phyloP scores from a whole-genome alignment of 805 yeast genomes.

The Saturnispora galanensis region DNA sequence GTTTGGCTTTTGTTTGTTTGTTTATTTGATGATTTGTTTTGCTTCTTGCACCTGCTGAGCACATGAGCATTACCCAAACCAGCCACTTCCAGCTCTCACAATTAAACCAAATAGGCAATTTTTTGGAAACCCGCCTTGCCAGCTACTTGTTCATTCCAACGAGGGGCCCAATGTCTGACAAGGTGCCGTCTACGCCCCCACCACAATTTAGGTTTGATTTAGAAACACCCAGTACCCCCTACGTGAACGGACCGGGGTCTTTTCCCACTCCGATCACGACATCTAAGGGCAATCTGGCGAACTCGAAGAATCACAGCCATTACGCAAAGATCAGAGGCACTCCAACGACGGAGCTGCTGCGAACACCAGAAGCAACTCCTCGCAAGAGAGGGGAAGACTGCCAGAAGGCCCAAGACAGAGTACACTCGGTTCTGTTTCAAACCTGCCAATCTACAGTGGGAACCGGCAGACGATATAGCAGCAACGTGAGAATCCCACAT shows the following conservation, averaged over 20 bases:
- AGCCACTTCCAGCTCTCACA: neutral
- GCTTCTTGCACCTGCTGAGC: too few relatives aligned
- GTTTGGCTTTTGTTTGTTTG: too few relatives aligned
- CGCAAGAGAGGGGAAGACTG: slow-evolving; percentile 7
- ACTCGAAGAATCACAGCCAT: neutral
- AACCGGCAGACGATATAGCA: slow-evolving; percentile 18
- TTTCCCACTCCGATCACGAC: slow-evolving; percentile 12
- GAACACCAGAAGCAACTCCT: slow-evolving; percentile 14
- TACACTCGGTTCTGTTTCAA: slow-evolving; percentile 17
- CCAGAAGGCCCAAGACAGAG: neutral
- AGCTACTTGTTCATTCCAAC: neutral
- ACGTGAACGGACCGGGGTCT: neutral
- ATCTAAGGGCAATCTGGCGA: neutral
- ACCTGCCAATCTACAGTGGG: slow-evolving; percentile 25
- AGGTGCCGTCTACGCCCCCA: slow-evolving; percentile 8
- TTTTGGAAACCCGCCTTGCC: neutral
- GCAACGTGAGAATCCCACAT: neutral
- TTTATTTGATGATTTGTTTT: too few relatives aligned
- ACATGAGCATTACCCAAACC: neutral
- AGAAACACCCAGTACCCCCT: slow-evolving; percentile 11
- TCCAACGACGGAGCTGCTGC: neutral
- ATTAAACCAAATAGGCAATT: slow-evolving; percentile 4
- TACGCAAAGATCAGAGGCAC: neutral
- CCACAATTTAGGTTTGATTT: slow-evolving; percentile 4
- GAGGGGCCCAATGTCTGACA: slow-evolving; percentile 4